Base-by-base conservation (phyloP, 129 eudicot species). In the Saussurea involucrata region DNA sequence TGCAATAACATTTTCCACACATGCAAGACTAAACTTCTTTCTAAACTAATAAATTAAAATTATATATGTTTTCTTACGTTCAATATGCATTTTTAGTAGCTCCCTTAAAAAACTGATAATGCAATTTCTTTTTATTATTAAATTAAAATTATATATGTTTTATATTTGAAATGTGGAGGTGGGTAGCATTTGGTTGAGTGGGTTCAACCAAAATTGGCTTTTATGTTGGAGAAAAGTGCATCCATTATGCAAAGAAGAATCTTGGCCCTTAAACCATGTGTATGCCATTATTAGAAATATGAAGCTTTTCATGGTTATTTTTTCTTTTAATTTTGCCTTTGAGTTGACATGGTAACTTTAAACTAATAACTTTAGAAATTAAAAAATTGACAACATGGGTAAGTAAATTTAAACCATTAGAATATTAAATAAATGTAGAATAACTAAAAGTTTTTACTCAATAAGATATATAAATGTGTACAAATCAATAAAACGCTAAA, bases 181-280 rank as follows among this genome's bases (percentile, higher is more conserved):
- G 72, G 72, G 72, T 68, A 6, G 42, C 49, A 11, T 33, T 68
- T 68, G 72, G 72, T 68, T 32, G 72, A 34, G 60, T 70, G 74
- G 74, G 60, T 70, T 70, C 61, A 53, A 73, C 13, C 20, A 76
- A 64, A 27, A 76, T 28, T 76, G 72, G 66, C 73, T 76, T 65
- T 66, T 42, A 77, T 77, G 75, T 68, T 68, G 55, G 57, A 36
- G 57, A 55, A 76, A 77, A 22, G 81, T 17, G 75, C 13, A 68
- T 55, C 75, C 69, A 77, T 68, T 33, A 55, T 77, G 81, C 68
- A 53, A 37, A 36, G 28, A 77, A 77, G 73, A 28, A 76, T 65
- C 64, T 66, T 40, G 25, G 25, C 44, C 44, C 66, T 27, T 28
- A 65, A 68, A 76, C 72, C 60, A 77, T 77, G 69, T 57, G 75